Evolutionary conservation across 495 filamentous ascomycete species (phyloP), one percentile per base, ranked within the genome.

Genomic region (Chaetomium cochliodes): DNA sequence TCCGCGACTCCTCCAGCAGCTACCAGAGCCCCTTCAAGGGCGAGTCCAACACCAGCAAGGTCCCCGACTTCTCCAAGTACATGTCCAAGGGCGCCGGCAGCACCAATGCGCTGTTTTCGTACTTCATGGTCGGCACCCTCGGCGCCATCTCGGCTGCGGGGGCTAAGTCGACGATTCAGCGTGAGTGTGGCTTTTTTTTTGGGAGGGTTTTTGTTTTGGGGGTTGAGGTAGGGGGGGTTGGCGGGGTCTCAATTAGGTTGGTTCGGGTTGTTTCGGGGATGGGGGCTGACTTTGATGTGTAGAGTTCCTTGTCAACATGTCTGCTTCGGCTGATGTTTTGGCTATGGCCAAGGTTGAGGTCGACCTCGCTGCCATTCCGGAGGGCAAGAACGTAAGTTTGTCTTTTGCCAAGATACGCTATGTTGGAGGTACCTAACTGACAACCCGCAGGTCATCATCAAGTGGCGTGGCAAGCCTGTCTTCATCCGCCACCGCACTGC

Each of bases 291-390:
- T 37, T 8, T 30, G 25, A 30, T 25, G 49, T 56, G 39, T 78
- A 97, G 94, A 98, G 81, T 98, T 99, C 88, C 84, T 99, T 49
- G 92, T 96, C 82, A 98, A 96, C 85, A 97, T 99, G 96, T 92
- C 96, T 76, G 96, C 96, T 65, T 99, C 96, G 61, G 96, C 96
- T 77, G 96, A 99, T 75, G 92, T 99, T 71, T 83, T 99, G 77
- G 96, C 96, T 74, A 92, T 97, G 86, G 96, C 96, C 74, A 99
- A 99, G 87, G 93, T 99, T 69, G 96, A 99, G 82, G 89, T 99
- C 70, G 91, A 96, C 76, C 88, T 99, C 65, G 80, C 82, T 70
- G 76, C 89, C 58, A 97, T 99, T 74, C 94, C 96, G 47, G 93
- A 97, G 84, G 94, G 96, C 86, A 99, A 98, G 90, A 99, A 99